Percentiles rank a stretch among this genome's conserved stretches.
Conservation (phyloP, 1,284 basidiomycete genomes). For the Ustilago shanxiensis region DNA sequence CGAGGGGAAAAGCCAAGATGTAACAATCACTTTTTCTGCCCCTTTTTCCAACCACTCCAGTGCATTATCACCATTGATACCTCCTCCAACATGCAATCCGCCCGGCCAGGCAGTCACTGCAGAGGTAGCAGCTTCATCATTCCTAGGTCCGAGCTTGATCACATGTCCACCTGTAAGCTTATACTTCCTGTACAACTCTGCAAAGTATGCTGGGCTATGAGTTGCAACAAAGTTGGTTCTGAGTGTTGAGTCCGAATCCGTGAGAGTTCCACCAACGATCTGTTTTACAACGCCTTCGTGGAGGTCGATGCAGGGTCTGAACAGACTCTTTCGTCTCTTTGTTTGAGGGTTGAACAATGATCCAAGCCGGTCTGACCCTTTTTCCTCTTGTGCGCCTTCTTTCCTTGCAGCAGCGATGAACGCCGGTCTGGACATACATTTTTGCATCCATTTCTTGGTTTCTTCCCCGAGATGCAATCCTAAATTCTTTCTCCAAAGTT, state of each 20-base stretch:
- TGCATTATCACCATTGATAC: conserved; percentile 87
- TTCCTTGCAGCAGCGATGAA: conserved; percentile 32
- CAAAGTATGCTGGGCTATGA: conserved; percentile 84
- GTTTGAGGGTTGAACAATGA: conserved; percentile 10
- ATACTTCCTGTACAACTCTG: conserved; percentile 80
- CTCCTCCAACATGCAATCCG: conserved; percentile 91
- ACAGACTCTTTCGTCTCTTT: conserved; percentile 72
- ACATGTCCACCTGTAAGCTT: conserved; percentile 88
- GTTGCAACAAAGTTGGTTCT: conserved; percentile 93
- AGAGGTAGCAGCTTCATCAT: conserved; percentile 86
- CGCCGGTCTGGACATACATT: conserved; percentile 14
- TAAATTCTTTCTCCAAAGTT: conserved; percentile 30
- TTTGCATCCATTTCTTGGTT: conserved; percentile 37
- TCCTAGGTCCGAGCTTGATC: conserved; percentile 91
- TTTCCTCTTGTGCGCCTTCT: conserved; percentile 25
- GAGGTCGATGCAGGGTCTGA: conserved; percentile 96
- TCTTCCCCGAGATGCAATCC: conserved; percentile 11
- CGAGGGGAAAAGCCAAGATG: conserved; percentile 91
- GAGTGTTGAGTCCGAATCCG: conserved; percentile 73
- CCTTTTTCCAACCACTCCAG: conserved; percentile 86
- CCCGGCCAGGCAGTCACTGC: conserved; percentile 86
- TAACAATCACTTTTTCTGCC: conserved; percentile 97
- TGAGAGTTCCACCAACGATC: conserved; percentile 93
- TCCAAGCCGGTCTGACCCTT: conserved; percentile 24
- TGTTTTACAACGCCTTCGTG: conserved; percentile 87